These are phyloP conservation scores for Dactylella cylindrospora DNA, from an alignment of 2,329 filamentous ascomycete genomes.

Conservation along the genomic window DNA sequence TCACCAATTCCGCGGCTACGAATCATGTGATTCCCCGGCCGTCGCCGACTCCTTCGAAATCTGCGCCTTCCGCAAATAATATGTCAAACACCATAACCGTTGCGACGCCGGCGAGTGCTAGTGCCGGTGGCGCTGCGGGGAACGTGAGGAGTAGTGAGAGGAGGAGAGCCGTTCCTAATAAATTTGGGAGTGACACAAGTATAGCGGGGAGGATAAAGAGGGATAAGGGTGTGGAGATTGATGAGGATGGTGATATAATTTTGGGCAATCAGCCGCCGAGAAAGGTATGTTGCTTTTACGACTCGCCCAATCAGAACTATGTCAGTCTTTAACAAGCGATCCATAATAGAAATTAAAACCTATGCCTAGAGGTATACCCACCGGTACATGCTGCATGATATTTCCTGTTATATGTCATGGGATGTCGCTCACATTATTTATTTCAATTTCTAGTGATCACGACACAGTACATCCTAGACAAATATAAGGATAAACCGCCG, in stretches of 20 bases:
- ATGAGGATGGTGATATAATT: constrained; percentile 40
- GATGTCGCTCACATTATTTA: neutral
- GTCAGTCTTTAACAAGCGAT: too few relatives aligned
- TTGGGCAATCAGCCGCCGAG: constrained; percentile 33
- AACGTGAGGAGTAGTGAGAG: constrained; percentile 41
- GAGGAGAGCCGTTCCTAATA: constrained; percentile 34
- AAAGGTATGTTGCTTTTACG: constrained; percentile 17
- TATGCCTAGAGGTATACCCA: constrained; percentile 44
- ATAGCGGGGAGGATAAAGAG: constrained; percentile 30
- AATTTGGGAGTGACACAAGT: constrained; percentile 26
- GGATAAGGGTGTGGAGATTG: constrained; percentile 28
- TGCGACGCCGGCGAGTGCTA: constrained; percentile 25
- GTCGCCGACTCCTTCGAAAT: constrained; percentile 43
- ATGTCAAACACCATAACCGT: constrained; percentile 36
- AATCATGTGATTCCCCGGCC: constrained; percentile 44
- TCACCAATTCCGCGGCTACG: constrained; percentile 24
- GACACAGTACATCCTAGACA: constrained; percentile 76
- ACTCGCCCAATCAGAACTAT: too few relatives aligned
- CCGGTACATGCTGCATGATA: constrained; percentile 40
- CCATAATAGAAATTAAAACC: constrained; percentile 43
- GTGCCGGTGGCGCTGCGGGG: constrained; percentile 21
- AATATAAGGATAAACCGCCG: constrained; percentile 70
- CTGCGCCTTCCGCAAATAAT: constrained; percentile 29
- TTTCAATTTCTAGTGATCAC: constrained; percentile 63
- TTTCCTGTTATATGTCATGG: neutral